phyloP scores from a whole-genome alignment of 352 stramenopile species.

The Achlya hypogyna region DNA sequence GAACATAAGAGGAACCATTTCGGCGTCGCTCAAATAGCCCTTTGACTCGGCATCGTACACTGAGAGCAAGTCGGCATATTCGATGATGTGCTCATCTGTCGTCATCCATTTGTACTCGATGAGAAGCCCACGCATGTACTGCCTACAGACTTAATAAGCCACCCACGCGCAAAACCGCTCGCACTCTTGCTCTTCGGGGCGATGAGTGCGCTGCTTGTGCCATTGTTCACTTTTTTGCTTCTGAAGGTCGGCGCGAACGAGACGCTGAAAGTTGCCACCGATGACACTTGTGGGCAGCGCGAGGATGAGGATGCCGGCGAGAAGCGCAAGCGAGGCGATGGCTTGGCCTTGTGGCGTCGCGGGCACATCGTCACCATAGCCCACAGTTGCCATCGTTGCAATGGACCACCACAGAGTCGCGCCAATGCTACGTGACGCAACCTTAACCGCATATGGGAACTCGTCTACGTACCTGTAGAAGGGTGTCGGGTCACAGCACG shows the following conservation, averaged over 20 bases:
- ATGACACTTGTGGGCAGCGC: slow-evolving; percentile 33
- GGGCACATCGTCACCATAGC: slow-evolving; percentile 29
- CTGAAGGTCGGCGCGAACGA: slow-evolving; percentile 62
- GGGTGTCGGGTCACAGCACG: neutral
- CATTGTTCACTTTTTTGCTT: slow-evolving; percentile 25
- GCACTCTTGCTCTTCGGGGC: neutral
- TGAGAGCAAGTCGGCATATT: neutral
- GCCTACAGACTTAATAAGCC: neutral
- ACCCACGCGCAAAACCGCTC: neutral
- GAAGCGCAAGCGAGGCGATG: slow-evolving; percentile 23
- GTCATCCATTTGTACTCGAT: neutral
- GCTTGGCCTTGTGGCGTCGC: slow-evolving; percentile 20
- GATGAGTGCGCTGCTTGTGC: neutral
- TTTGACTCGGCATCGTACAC: neutral
- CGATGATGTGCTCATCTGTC: neutral
- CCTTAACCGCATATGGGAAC: no score
- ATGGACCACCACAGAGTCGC: slow-evolving; percentile 26
- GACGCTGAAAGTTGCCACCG: slow-evolving; percentile 11
- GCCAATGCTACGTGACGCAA: slow-evolving; percentile 23
- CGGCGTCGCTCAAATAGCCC: neutral
- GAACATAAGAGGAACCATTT: neutral
- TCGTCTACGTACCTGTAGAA: slow-evolving; percentile 16
- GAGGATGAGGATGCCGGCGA: slow-evolving; percentile 27
- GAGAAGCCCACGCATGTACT: neutral
- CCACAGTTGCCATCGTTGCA: slow-evolving; percentile 33